These are phyloP conservation scores for Nakazawaea laoshanensis DNA, from an alignment of 805 yeast species.

Conservation along the genomic window DNA sequence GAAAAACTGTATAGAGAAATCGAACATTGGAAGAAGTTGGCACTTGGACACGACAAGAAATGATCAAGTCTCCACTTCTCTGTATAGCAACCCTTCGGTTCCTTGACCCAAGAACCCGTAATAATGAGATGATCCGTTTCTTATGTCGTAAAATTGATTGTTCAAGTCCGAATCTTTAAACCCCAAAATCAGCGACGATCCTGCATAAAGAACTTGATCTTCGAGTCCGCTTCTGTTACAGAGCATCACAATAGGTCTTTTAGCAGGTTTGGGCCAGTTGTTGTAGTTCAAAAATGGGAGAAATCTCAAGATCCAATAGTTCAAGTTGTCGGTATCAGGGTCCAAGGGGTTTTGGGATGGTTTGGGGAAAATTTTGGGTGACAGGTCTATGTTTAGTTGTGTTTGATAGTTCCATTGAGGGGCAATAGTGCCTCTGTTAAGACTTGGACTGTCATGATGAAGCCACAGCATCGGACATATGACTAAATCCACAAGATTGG, in stretches of 20 bases:
- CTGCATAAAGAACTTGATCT: constrained; percentile 56
- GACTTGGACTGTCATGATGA: constrained; percentile 36
- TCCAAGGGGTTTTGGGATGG: not conserved
- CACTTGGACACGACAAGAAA: not conserved
- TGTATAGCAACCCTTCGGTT: constrained; percentile 51
- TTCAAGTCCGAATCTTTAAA: constrained; percentile 29
- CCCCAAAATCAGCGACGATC: constrained; percentile 49
- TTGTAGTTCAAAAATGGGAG: constrained; percentile 47
- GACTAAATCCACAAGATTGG: constrained; percentile 42
- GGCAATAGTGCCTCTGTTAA: constrained; percentile 10
- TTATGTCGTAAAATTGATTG: constrained; percentile 23
- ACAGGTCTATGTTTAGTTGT: not conserved
- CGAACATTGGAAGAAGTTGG: constrained; percentile 64
- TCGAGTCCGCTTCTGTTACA: constrained; percentile 81
- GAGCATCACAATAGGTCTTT: constrained; percentile 30
- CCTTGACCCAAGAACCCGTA: constrained; percentile 56
- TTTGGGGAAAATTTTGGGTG: not conserved
- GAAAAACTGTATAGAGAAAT: constrained; percentile 89
- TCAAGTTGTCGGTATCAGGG: constrained; percentile 42
- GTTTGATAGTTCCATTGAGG: not conserved
- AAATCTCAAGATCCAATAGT: constrained; percentile 72
- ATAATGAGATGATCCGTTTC: constrained; percentile 43
- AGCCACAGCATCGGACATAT: constrained; percentile 89
- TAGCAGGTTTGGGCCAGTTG: constrained; percentile 15
- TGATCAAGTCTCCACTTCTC: constrained; percentile 42